Evolutionary conservation across 1,139 yeast genomes (phyloP).

Genomic region (Lodderomyces orthopsilosis): DNA sequence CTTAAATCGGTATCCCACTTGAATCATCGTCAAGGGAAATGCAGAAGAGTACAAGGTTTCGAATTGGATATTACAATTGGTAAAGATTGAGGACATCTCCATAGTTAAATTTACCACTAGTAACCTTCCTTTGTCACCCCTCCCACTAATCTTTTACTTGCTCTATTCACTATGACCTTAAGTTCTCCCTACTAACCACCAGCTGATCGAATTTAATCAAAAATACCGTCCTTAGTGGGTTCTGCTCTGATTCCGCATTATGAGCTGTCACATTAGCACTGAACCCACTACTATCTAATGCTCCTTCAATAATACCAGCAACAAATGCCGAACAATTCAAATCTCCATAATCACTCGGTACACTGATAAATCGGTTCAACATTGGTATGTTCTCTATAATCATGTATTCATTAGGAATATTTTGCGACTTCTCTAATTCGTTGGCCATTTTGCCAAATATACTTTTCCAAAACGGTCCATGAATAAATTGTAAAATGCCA

Average conservation of each 20-base stretch:
- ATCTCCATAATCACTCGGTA: constrained; percentile 77
- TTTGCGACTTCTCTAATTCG: constrained; percentile 84
- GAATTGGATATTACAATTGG: too few relatives aligned
- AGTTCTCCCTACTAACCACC: constrained; percentile 55
- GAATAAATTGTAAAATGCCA: constrained; percentile 81
- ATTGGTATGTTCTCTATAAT: constrained; percentile 82
- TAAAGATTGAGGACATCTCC: too few relatives aligned
- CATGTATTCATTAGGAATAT: constrained; percentile 76
- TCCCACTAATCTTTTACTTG: not conserved
- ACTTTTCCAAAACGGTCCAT: constrained; percentile 77
- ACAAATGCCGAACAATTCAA: constrained; percentile 81
- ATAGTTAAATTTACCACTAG: too few relatives aligned
- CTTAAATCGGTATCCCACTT: too few relatives aligned
- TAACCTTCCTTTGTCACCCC: too few relatives aligned
- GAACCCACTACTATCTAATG: constrained; percentile 76
- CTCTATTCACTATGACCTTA: constrained; percentile 13
- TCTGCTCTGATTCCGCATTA: constrained; percentile 62
- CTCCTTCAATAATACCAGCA: constrained; percentile 92
- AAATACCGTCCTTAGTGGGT: constrained; percentile 76
- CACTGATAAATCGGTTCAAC: constrained; percentile 71
- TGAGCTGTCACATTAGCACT: constrained; percentile 89
- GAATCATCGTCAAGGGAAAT: too few relatives aligned
- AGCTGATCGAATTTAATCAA: constrained; percentile 70
- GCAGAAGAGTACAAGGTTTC: too few relatives aligned
- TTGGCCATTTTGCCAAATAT: constrained; percentile 83